Base-by-base conservation (phyloP, 2,329 filamentous ascomycete species). In the Drechslerella dactyloides region DNA sequence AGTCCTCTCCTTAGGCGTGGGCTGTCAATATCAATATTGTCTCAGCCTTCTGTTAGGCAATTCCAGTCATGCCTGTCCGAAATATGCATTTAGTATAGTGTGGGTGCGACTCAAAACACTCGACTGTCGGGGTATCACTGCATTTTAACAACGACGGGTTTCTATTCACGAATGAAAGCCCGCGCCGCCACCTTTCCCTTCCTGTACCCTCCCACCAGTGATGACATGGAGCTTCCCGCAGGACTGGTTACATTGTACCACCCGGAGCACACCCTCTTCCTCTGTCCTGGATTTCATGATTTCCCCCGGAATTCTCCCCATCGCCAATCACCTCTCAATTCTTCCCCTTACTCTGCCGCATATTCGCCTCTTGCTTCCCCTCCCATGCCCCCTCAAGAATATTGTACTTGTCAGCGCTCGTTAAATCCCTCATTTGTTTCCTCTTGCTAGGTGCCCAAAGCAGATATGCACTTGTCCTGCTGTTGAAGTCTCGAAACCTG, bases 71-170 rank as follows among this genome's bases (percentile, higher is more conserved):
- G 27, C 27, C 8, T 33, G 60, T 55, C 66, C 40, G 64, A 52
- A 68, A 21, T 30, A 70, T 70, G 66, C 66, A 70, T 70, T 51
- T 52, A 64, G 66, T 51, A 42, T 70, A 64, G 66, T 70, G 59
- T 69, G 57, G 3, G 27, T 60, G 44, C 59, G 63, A 64, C 54
- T 46, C 66, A 59, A 64, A 70, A 70, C 66, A 70, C 64, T 70
- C 66, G 59, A 70, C 50, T 70, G 59, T 64, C 66, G 48, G 59
- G 59, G 59, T 70, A 59, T 53, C 66, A 70, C 66, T 42, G 30
- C 59, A 59, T 63, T 56, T 33, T 50, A 30, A 70, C 53, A 63
- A 21, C 51, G 61, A 55, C 23, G 56, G n/a, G 13, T 19, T 10
- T 60, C 24, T 37, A 48, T 1, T 52, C 19, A 54, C 37, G 37